These are phyloP conservation scores for Neurospora sp. DNA, from an alignment of 495 filamentous ascomycete species.

Conservation along the genomic window DNA sequence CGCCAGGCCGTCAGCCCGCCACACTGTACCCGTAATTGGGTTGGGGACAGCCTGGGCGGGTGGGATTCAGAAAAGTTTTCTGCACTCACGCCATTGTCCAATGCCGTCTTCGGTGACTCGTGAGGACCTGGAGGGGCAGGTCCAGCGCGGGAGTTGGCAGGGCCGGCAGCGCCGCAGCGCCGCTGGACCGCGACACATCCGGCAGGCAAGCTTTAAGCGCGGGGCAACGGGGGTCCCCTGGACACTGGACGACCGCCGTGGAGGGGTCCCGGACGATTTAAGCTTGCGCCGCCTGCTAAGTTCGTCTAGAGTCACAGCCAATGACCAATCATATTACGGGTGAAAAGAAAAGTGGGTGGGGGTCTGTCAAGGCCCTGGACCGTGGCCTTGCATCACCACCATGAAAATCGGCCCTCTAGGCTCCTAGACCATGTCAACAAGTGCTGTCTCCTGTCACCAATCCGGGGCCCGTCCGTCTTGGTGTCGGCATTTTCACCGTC, in stretches of 20 bases:
- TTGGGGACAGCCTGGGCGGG: not conserved
- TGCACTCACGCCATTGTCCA: not conserved
- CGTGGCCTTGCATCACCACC: not conserved
- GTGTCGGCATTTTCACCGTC: not conserved
- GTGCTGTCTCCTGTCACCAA: not conserved
- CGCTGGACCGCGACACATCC: not conserved
- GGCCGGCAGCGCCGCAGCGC: not conserved
- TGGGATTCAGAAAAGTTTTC: not conserved
- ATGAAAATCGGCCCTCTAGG: not conserved
- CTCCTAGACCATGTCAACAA: not conserved
- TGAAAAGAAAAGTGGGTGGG: not conserved
- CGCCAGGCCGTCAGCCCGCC: not conserved
- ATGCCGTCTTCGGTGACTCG: not conserved
- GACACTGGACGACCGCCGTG: not conserved
- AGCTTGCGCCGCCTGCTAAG: not conserved
- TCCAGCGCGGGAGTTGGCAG: not conserved
- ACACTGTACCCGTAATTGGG: not conserved
- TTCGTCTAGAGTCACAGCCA: not conserved
- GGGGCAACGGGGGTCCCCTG: not conserved
- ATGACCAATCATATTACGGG: not conserved
- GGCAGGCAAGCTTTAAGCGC: not conserved
- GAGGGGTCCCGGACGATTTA: not conserved
- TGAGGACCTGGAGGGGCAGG: not conserved
- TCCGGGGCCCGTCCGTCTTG: not conserved
- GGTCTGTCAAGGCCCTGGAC: not conserved